Percentiles rank a stretch among this genome's conserved stretches.
These are phyloP conservation scores for Medicago ruthenica DNA, from an alignment of 306 rosid species.

Conservation along the genomic window DNA sequence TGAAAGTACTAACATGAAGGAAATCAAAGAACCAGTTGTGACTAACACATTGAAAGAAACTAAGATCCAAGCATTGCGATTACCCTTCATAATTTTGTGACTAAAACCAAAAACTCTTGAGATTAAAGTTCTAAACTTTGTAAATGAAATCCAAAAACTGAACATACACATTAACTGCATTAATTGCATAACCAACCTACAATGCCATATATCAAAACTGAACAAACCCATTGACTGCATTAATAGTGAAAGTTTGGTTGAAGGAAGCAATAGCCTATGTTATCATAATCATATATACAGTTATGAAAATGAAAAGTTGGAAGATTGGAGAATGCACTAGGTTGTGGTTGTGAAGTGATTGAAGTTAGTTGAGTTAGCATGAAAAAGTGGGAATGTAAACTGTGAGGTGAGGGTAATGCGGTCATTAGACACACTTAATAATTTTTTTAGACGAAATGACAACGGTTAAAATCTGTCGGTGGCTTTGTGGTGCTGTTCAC, in stretches of 20 bases:
- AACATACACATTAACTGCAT: conserved; percentile 56
- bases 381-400: conserved; percentile 24
- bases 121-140: conserved; percentile 52
- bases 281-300: not conserved
- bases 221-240: conserved; percentile 56
- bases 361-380: conserved; percentile 32
- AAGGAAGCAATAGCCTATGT: conserved; percentile 28
- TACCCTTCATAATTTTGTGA: conserved; percentile 54
- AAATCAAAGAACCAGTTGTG: conserved; percentile 60
- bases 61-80: conserved; percentile 51
- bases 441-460: no score
- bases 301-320: not conserved
- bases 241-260: conserved; percentile 12
- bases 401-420: conserved; percentile 36
- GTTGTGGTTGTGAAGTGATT: conserved; percentile 39
- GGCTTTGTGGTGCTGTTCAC: not conserved
- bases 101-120: conserved; percentile 49
- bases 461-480: not conserved
- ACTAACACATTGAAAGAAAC: conserved; percentile 58
- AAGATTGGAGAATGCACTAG: conserved; percentile 34
- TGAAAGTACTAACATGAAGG: conserved; percentile 53
- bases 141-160: conserved; percentile 52
- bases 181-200: conserved; percentile 47
- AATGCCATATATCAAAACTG: conserved; percentile 49
- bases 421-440: conserved; percentile 4